These are phyloP conservation scores for Berberis vulgaris DNA, from an alignment of 164 flowering plant species.

Conservation along the genomic window DNA sequence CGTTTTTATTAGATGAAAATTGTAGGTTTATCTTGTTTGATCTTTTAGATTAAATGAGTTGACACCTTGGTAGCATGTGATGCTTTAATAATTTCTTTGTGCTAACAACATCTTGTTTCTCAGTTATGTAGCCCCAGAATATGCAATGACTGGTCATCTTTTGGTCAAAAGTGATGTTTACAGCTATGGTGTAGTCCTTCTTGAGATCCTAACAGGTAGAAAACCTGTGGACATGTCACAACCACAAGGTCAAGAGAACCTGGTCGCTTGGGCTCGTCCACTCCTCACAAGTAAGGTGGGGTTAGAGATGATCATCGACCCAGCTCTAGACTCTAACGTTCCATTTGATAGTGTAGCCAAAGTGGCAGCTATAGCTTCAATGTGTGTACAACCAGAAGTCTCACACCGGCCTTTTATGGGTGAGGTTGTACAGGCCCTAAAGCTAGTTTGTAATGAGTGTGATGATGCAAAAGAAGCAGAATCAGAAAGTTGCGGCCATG, in stretches of 20 bases:
- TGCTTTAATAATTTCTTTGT: background rate
- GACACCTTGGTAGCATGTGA: background rate
- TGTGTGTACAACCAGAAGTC: conserved; percentile 98
- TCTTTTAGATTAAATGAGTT: background rate
- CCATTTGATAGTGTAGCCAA: conserved; percentile 68
- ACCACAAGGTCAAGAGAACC: conserved; percentile 76
- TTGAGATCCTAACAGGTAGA: conserved; percentile 84
- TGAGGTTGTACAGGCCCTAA: conserved; percentile 94
- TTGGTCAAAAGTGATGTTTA: conserved; percentile 96
- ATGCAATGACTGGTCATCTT: conserved; percentile 98
- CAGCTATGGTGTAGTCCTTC: conserved; percentile 96
- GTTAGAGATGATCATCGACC: conserved; percentile 51
- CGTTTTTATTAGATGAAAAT: background rate
- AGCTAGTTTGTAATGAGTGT: conserved; percentile 71
- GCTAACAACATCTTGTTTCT: background rate
- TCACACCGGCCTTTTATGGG: conserved; percentile 97
- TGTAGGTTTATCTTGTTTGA: background rate
- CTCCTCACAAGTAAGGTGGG: conserved; percentile 73
- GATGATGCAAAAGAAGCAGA: conserved; percentile 44
- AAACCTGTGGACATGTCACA: conserved; percentile 95
- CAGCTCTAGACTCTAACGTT: conserved; percentile 43
- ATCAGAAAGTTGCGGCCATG: conserved; percentile 37
- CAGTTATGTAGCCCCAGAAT: conserved; percentile 90
- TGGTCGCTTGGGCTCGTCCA: conserved; percentile 87
- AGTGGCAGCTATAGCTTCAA: conserved; percentile 95